Conservation (phyloP, 2,329 filamentous ascomycete genomes). For the Cordyceps tenuipes region DNA sequence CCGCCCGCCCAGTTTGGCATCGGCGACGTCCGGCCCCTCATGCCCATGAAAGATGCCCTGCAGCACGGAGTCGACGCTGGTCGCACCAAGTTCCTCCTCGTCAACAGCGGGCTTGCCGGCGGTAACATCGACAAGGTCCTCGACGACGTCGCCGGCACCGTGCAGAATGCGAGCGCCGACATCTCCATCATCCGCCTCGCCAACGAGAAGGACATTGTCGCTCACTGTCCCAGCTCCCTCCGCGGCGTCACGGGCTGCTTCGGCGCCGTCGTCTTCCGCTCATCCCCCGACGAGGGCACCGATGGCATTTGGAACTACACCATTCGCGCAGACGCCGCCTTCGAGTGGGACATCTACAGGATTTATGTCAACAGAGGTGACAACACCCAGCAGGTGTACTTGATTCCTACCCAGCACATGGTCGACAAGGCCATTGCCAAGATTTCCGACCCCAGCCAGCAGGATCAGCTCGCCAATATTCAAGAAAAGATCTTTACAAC, state of each 20-base stretch:
- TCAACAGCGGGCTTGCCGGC: conserved; percentile 62
- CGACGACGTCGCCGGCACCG: conserved; percentile 48
- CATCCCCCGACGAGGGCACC: conserved; percentile 63
- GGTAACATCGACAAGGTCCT: conserved; percentile 69
- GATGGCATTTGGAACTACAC: conserved; percentile 78
- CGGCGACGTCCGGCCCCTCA: conserved; percentile 51
- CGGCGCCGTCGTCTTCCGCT: conserved; percentile 64
- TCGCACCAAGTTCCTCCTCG: conserved; percentile 64
- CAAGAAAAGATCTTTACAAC: conserved; percentile 72
- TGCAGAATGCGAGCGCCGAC: conserved; percentile 43
- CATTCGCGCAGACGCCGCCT: conserved; percentile 63
- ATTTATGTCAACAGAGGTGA: conserved; percentile 55
- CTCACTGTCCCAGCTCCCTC: conserved; percentile 54
- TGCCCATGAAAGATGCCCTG: conserved; percentile 57
- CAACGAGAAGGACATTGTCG: conserved; percentile 48
- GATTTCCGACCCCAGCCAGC: conserved; percentile 35
- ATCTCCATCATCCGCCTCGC: conserved; percentile 47
- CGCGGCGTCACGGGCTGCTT: conserved; percentile 64
- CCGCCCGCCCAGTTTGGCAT: conserved; percentile 71
- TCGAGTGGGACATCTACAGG: conserved; percentile 46
- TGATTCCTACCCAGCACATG: conserved; percentile 70
- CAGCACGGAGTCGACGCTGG: conserved; percentile 42
- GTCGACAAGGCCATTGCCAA: conserved; percentile 65
- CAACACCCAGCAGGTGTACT: conserved; percentile 71
- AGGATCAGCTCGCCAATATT: conserved; percentile 26